These are phyloP conservation scores for Parascedosporium putredinis DNA, from an alignment of 2,329 filamentous ascomycete genomes.

Conservation along the genomic window DNA sequence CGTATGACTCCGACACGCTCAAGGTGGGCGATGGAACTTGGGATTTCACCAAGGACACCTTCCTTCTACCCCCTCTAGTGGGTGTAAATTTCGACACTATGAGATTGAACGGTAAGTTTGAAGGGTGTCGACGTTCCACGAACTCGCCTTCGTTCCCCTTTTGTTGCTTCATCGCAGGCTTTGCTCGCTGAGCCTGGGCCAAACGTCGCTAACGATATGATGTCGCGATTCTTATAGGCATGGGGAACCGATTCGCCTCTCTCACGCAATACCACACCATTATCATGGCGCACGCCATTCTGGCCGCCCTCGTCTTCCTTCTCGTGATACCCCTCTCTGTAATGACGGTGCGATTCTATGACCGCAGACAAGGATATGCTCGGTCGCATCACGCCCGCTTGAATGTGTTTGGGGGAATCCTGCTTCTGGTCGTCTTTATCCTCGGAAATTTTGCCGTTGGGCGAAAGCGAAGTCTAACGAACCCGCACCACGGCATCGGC, in stretches of 20 bases:
- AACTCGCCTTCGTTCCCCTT: background rate
- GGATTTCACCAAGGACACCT: conserved; percentile 67
- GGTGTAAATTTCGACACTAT: conserved; percentile 73
- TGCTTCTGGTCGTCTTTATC: conserved; percentile 62
- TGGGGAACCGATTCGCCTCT: conserved; percentile 69
- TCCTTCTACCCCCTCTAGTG: conserved; percentile 66
- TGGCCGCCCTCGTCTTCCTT: conserved; percentile 65
- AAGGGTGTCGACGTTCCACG: too few species aligned
- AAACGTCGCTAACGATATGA: conserved; percentile 6
- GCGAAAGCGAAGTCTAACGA: conserved; percentile 58
- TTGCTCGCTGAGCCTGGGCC: too few species aligned
- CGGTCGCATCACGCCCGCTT: conserved; percentile 65
- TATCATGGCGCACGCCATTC: conserved; percentile 59
- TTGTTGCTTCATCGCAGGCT: too few species aligned
- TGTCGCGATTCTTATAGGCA: too few species aligned
- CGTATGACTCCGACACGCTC: conserved; percentile 65
- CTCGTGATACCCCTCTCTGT: conserved; percentile 65
- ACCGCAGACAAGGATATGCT: conserved; percentile 47
- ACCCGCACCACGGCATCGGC: conserved; percentile 78
- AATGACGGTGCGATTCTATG: conserved; percentile 62
- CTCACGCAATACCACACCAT: conserved; percentile 60
- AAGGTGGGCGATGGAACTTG: conserved; percentile 74
- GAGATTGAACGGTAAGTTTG: conserved; percentile 68
- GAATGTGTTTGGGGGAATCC: conserved; percentile 55
- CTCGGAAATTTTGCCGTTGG: conserved; percentile 73